Percentiles rank a stretch among this genome's conserved stretches.
These are phyloP conservation scores for Venturia aucupariae DNA, from an alignment of 2,329 filamentous ascomycete genomes.

Conservation along the genomic window DNA sequence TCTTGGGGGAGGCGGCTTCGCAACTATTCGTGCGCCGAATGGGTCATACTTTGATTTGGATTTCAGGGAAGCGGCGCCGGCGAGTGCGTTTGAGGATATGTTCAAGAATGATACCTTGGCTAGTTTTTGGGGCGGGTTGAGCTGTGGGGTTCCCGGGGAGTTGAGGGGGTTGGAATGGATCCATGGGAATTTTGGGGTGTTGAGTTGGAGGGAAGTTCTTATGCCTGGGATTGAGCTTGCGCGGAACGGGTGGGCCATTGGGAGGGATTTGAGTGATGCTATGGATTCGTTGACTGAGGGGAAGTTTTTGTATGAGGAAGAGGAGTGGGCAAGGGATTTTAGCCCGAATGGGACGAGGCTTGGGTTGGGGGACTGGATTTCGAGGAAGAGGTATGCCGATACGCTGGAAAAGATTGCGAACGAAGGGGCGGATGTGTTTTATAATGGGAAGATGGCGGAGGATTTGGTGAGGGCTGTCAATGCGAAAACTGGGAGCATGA, in stretches of 20 bases:
- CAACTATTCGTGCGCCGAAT: conserved; percentile 62
- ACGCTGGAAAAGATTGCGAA: conserved; percentile 70
- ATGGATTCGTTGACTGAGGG: conserved; percentile 36
- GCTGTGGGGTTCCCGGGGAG: conserved; percentile 58
- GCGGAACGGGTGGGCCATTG: conserved; percentile 63
- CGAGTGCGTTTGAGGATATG: conserved; percentile 76
- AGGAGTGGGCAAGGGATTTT: conserved; percentile 79
- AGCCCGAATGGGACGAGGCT: conserved; percentile 70
- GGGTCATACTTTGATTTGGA: conserved; percentile 82
- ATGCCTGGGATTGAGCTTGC: conserved; percentile 67
- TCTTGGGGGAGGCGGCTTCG: conserved; percentile 85
- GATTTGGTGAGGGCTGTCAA: conserved; percentile 63
- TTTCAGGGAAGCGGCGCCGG: conserved; percentile 81
- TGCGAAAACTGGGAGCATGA: conserved; percentile 72
- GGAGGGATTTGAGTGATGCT: conserved; percentile 71
- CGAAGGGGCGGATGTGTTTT: conserved; percentile 64
- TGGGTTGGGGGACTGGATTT: conserved; percentile 66
- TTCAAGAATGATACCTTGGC: conserved; percentile 59
- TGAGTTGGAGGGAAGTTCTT: conserved; percentile 53
- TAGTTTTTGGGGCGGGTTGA: conserved; percentile 64
- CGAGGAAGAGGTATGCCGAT: conserved; percentile 68
- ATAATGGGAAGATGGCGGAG: conserved; percentile 62
- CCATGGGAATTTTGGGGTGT: conserved; percentile 58
- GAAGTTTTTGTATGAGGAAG: conserved; percentile 63
- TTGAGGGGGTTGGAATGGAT: conserved; percentile 70